Base-by-base conservation (phyloP, 176 grass and related monocot genomes). In the Paspalum notatum region DNA sequence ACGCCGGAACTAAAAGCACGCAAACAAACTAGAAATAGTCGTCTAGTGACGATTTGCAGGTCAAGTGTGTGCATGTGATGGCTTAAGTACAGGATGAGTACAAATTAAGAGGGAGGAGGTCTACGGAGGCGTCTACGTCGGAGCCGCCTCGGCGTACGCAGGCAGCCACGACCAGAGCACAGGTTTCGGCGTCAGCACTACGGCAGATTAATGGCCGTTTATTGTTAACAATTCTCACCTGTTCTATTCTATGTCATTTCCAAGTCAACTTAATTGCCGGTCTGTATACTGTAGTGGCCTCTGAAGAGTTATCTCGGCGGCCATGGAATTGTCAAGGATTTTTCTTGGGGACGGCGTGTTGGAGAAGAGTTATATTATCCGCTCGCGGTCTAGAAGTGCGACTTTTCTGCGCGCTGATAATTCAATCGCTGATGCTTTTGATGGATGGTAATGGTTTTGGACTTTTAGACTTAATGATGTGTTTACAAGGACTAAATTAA, bases 401-500 rank as follows among this genome's bases (percentile, higher is more conserved):
- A 83, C 86, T 59, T 88, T 72, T 26, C 17, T 11, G 3, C 32
- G 5, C 11, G 59, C 74, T 21, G 66, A 78, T 78, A 83, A 83
- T 25, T 66, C 74, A 66, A 59, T 83, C 26, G 24, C 59, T 75
- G 18, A 60, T 59, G 56, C n/a, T 24, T 48, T 56, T 56, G 47
- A 46, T 55, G 49, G 61, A 8, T 74, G 75, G 17, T 54, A 67
- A 26, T 72, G 68, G 77, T n/a, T n/a, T 81, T 86, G 27, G 84
- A 86, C 70, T 86, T 75, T 67, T 59, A 42, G 15, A 75, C 51
- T 50, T 7, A 12, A 80, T 80, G 70, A 86, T 68, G 77, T 18
- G 77, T 80, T 66, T 80, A 50, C 74, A 78, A 66, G 49, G 66
- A 72, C 74, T 66, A 87, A 87, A n/a, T n/a, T n/a, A n/a, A n/a